These are phyloP conservation scores for Ulota crispa DNA, from an alignment of 225 moss, liverwort and hornwort species.

Conservation along the genomic window DNA sequence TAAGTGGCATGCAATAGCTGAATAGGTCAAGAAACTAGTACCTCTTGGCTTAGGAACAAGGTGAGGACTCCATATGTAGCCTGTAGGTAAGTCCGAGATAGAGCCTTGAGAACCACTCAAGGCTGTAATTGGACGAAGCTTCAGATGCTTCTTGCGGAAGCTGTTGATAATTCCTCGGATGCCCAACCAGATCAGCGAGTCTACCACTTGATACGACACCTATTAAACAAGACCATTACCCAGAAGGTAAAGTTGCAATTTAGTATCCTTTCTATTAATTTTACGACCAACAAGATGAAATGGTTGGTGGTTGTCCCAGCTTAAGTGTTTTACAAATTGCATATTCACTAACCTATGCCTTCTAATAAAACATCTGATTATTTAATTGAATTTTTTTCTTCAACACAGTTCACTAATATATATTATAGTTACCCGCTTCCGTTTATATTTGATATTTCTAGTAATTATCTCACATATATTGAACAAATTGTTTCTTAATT, in stretches of 20 bases:
- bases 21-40: not conserved
- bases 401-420: not conserved
- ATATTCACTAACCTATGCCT: not conserved
- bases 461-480: not conserved
- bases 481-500: not conserved
- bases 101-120: constrained; percentile 69
- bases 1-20: not conserved
- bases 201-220: constrained; percentile 67
- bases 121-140: constrained; percentile 55
- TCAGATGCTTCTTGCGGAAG: constrained; percentile 55
- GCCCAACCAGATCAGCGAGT: constrained; percentile 62
- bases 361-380: too few relatives aligned
- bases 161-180: constrained; percentile 62
- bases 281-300: not conserved
- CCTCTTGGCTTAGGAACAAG: constrained; percentile 65
- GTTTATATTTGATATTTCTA: not conserved
- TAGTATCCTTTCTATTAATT: not conserved
- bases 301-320: not conserved
- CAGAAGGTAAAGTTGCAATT: not conserved
- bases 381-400: not conserved
- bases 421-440: not conserved
- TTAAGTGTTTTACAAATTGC: not conserved
- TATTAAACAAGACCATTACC: constrained; percentile 19
- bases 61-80: constrained; percentile 70
- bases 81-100: constrained; percentile 59